These are phyloP conservation scores for Pistacia atlantica DNA, from an alignment of 345 rosid genomes.

Conservation along the genomic window DNA sequence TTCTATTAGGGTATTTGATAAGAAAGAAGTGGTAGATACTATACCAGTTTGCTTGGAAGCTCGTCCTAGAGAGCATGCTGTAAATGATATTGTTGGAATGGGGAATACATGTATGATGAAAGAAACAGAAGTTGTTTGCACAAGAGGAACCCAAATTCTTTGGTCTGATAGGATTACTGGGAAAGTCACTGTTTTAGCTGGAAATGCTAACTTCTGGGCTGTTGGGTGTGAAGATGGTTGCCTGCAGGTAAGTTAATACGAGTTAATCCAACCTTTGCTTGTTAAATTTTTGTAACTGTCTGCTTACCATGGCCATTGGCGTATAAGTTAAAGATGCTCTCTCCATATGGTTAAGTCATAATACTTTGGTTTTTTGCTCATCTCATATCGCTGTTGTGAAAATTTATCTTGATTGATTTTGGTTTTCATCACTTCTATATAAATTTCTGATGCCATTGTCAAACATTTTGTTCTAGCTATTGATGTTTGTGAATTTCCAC, in stretches of 20 bases:
- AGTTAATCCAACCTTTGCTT: neutral
- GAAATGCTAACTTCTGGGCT: conserved; percentile 98
- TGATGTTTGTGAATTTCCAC: neutral
- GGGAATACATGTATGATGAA: conserved; percentile 64
- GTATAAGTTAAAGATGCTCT: neutral
- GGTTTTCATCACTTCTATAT: neutral
- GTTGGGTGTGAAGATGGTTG: conserved; percentile 98
- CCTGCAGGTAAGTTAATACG: conserved; percentile 61
- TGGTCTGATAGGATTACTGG: conserved; percentile 94
- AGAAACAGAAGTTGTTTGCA: conserved; percentile 87
- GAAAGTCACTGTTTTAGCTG: conserved; percentile 90
- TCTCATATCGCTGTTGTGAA: neutral
- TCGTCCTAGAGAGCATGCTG: conserved; percentile 72
- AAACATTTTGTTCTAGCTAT: neutral
- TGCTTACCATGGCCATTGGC: neutral
- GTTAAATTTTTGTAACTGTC: neutral
- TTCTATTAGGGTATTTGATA: conserved; percentile 82
- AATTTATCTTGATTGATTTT: neutral
- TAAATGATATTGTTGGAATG: conserved; percentile 74
- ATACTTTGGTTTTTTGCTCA: neutral
- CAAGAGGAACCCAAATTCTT: conserved; percentile 68
- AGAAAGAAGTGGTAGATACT: conserved; percentile 68
- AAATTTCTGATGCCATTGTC: neutral
- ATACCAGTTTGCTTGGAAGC: conserved; percentile 90
- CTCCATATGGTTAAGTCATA: neutral